These are phyloP conservation scores for Nasturtium officinale DNA, from an alignment of 345 rosid species.

Conservation along the genomic window DNA sequence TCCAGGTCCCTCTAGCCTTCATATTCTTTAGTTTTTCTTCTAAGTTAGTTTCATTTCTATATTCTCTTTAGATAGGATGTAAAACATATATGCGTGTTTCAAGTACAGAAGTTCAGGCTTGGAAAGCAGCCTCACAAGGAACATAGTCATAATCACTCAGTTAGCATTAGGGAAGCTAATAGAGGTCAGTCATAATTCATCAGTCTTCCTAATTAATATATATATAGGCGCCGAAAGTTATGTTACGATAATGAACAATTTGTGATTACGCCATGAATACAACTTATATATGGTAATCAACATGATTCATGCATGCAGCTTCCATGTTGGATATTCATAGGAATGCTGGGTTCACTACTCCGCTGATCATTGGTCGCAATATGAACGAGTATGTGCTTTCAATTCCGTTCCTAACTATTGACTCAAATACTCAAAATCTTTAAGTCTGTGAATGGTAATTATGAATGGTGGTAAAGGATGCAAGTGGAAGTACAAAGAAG, in stretches of 20 bases:
- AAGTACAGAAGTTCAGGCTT: conserved; percentile 76
- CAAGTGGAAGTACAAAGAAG: conserved; percentile 91
- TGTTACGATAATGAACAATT: not conserved
- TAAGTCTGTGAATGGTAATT: conserved; percentile 6
- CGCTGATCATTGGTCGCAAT: conserved; percentile 50
- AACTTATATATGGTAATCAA: conserved; percentile 5
- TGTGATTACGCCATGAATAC: not conserved
- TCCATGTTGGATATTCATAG: conserved; percentile 38
- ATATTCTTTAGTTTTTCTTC: not conserved
- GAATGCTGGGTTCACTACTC: conserved; percentile 45
- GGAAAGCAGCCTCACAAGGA: conserved; percentile 89
- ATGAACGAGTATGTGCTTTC: conserved; percentile 63
- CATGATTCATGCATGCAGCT: conserved; percentile 26
- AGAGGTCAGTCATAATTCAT: conserved; percentile 54
- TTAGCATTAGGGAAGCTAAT: conserved; percentile 61
- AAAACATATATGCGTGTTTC: conserved; percentile 12
- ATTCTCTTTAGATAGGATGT: not conserved
- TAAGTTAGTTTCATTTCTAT: not conserved
- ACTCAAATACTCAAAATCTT: conserved; percentile 6
- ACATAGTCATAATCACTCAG: conserved; percentile 60
- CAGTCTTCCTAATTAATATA: not conserved
- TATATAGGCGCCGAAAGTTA: not conserved
- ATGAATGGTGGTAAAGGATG: conserved; percentile 45
- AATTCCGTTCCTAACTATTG: conserved; percentile 18
- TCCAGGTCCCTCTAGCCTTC: conserved; percentile 60